These are phyloP conservation scores for Hylodesmum podocarpum DNA, from an alignment of 306 rosid species.

Conservation along the genomic window DNA sequence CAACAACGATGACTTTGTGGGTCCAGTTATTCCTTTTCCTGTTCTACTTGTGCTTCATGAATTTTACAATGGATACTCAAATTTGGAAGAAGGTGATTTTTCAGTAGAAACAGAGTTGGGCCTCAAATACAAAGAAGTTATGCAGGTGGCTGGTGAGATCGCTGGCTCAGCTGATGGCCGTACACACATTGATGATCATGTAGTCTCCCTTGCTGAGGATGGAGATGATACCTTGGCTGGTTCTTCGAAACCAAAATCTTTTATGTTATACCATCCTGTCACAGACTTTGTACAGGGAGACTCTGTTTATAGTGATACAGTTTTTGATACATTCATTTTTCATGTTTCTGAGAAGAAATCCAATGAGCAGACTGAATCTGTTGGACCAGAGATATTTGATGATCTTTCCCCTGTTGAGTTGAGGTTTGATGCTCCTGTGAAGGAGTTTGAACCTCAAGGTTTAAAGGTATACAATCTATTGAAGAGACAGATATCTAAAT, in stretches of 20 bases:
- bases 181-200: constrained; percentile 26
- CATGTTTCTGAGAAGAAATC: constrained; percentile 35
- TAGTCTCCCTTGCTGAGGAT: constrained; percentile 57
- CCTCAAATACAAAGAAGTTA: constrained; percentile 46
- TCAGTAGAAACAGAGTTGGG: constrained; percentile 47
- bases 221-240: constrained; percentile 40
- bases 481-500: constrained; percentile 58
- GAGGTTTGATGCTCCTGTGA: constrained; percentile 46
- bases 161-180: constrained; percentile 31
- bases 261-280: constrained; percentile 32
- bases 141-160: constrained; percentile 42
- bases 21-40: constrained; percentile 78
- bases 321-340: constrained; percentile 49
- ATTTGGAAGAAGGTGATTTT: constrained; percentile 39
- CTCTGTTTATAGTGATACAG: constrained; percentile 25
- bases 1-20: constrained; percentile 53
- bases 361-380: constrained; percentile 34
- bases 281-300: constrained; percentile 21
- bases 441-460: constrained; percentile 38
- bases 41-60: constrained; percentile 54
- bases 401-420: constrained; percentile 57
- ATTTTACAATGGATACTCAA: constrained; percentile 40
- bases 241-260: constrained; percentile 41
- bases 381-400: constrained; percentile 49
- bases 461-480: constrained; percentile 47